Evolutionary conservation across 2,329 filamentous ascomycete genomes (phyloP).

Genomic region (Colletotrichum eleusines): DNA sequence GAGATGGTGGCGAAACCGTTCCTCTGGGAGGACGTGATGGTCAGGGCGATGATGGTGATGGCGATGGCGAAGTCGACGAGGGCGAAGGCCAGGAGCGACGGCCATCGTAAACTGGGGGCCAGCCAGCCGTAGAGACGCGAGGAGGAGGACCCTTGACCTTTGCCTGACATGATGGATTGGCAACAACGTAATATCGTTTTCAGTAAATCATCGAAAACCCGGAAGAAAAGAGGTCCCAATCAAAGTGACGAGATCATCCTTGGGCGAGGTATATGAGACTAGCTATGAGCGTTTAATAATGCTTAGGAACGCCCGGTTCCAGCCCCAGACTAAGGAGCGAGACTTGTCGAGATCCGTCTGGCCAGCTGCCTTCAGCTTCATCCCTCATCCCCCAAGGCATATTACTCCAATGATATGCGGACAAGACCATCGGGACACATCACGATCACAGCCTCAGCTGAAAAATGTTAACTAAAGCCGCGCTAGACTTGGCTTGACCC

Average conservation of each 20-base stretch:
- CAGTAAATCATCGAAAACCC: neutral
- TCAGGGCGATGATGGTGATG: conserved; percentile 1
- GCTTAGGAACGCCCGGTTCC: neutral
- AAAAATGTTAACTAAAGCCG: neutral
- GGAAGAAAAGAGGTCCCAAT: too few relatives aligned
- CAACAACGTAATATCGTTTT: too few relatives aligned
- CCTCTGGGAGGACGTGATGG: conserved; percentile 3
- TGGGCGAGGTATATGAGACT: too few relatives aligned
- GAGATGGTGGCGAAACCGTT: conserved; percentile 17
- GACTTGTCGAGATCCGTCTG: neutral
- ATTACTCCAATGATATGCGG: neutral
- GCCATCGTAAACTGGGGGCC: neutral
- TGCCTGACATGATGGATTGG: neutral
- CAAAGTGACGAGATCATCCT: neutral
- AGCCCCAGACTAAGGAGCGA: too few relatives aligned
- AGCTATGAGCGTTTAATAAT: neutral
- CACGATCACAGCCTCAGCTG: neutral
- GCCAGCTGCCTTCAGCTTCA: neutral
- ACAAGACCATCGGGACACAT: neutral
- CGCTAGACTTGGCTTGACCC: neutral
- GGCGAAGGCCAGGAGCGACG: conserved; percentile 7
- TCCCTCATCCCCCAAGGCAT: neutral
- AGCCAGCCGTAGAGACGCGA: conserved; percentile 7
- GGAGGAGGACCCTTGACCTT: neutral
- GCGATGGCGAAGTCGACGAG: conserved; percentile 3